Evolutionary conservation across 2,329 filamentous ascomycete species (phyloP).

Genomic region (Apiospora phragmitis): DNA sequence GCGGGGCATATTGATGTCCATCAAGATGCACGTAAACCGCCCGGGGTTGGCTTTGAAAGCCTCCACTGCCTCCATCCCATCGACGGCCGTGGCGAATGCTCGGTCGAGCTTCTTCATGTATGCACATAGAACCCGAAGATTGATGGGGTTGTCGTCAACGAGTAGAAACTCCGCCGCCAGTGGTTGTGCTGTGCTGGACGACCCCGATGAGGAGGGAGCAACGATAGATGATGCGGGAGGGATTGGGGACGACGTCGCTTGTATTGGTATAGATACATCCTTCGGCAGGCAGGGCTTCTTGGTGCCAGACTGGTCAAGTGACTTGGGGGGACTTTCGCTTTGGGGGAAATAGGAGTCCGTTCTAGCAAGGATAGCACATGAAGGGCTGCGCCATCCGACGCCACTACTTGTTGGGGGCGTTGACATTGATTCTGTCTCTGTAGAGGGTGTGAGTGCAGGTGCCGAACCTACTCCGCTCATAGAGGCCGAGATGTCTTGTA

Average conservation of each 20-base stretch:
- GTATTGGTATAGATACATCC: too few relatives aligned
- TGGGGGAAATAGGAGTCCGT: neutral
- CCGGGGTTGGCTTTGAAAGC: constrained; percentile 25
- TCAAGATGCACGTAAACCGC: constrained; percentile 13
- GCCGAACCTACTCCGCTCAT: too few relatives aligned
- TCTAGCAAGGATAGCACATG: neutral
- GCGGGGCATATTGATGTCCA: constrained; percentile 47
- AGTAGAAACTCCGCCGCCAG: constrained; percentile 28
- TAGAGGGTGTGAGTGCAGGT: neutral
- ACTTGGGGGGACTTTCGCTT: neutral
- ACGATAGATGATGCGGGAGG: neutral
- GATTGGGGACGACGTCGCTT: neutral
- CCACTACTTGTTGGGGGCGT: neutral
- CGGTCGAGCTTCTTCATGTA: constrained; percentile 33
- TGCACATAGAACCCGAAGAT: constrained; percentile 33
- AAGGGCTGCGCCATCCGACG: too few relatives aligned
- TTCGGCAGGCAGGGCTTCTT: too few relatives aligned
- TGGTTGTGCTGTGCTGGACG: too few relatives aligned
- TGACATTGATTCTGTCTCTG: neutral
- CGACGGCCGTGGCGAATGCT: constrained; percentile 32
- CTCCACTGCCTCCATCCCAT: constrained; percentile 41
- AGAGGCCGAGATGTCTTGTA: neutral
- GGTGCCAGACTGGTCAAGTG: too few relatives aligned
- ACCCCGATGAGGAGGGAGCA: too few relatives aligned
- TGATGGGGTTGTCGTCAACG: constrained; percentile 44